Evolutionary conservation across 2,329 filamentous ascomycete species (phyloP), one percentile per base, ranked within the genome.

Genomic region (Alternaria metachromatica): DNA sequence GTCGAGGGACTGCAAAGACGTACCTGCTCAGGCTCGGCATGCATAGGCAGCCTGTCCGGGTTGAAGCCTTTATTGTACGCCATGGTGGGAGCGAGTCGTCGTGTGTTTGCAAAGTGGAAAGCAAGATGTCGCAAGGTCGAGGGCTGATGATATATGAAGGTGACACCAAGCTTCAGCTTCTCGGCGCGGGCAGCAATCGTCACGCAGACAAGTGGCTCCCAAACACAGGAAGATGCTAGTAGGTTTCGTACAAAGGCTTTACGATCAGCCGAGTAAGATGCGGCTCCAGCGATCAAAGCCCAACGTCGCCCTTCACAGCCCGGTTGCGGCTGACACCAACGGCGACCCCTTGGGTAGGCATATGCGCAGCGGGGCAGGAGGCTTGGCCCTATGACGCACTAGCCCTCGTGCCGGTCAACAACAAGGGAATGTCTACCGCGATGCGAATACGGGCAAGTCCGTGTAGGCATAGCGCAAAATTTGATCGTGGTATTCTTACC

Each of bases 1-100:
- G 30, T 25, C n/a, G 18, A 30, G 41, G 8, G 20, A 8, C 21
- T 10, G 6, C 3, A 72, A 30, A 82, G 82, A 72, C 74, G 61
- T 84, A 90, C 89, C 81, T 88, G 85, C 70, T 93, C 91, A 46
- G 92, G 91, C 81, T 94, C 91, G 65, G 90, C 91, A 78, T 93
- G 92, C 92, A 93, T 93, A 78, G 95, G 95, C 68, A 99, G 89
- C 78, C 94, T 92, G 84, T 99, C 95, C 33, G 94, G 94, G 81
- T 99, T 97, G 84, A 94, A 96, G 60, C 91, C 88, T 80, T 89
- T 90, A 83, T 97, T 97, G 86, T 98, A 98, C 60, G 95, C 95
- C 95, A 98, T 98, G 65, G 78, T 69, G 65, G 33, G 65, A 50
- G 58, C 28, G 21, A 50, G 37, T 49, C 45, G 61, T 51, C 18